Conservation (phyloP, 768 basidiomycete species). For the Termitomyces sp. region DNA sequence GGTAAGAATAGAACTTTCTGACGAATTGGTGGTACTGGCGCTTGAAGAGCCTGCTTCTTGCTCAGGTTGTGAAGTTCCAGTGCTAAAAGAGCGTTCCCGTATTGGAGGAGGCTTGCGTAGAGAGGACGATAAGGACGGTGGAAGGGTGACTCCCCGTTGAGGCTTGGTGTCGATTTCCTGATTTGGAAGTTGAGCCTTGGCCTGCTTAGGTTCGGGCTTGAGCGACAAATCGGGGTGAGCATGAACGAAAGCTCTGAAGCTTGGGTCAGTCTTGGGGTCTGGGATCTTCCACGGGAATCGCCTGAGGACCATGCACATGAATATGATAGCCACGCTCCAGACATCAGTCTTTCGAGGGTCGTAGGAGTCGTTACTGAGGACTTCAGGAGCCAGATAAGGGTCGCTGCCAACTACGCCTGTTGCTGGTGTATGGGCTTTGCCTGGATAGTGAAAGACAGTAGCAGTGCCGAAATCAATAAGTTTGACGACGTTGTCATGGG, state of each 20-base stretch:
- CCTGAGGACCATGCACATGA: slow-evolving; percentile 97
- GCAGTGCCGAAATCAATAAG: slow-evolving; percentile 99
- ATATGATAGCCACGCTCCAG: slow-evolving; percentile 97
- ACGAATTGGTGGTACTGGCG: slow-evolving; percentile 32
- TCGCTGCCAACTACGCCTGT: slow-evolving; percentile 95
- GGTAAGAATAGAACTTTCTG: slow-evolving; percentile 45
- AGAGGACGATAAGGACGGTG: slow-evolving; percentile 22
- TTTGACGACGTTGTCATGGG: slow-evolving; percentile 90
- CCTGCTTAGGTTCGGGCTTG: slow-evolving; percentile 39
- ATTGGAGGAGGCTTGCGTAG: slow-evolving; percentile 20
- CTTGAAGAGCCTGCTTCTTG: slow-evolving; percentile 30
- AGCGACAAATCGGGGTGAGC: slow-evolving; percentile 84
- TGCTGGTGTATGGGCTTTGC: slow-evolving; percentile 75
- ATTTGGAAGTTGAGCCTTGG: slow-evolving; percentile 16
- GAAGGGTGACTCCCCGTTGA: slow-evolving; percentile 35
- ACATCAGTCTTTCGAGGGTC: slow-evolving; percentile 98
- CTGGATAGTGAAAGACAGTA: slow-evolving; percentile 99
- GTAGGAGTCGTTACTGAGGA: slow-evolving; percentile 74
- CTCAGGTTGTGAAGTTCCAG: slow-evolving; percentile 21
- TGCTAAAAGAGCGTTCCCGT: slow-evolving; percentile 33
- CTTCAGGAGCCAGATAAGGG: slow-evolving; percentile 98
- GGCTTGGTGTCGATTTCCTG: slow-evolving; percentile 11
- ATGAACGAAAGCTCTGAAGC: slow-evolving; percentile 87
- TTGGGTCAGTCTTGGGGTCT: slow-evolving; percentile 88
- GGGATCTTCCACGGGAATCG: slow-evolving; percentile 99